Evolutionary conservation across 1,284 basidiomycete genomes (phyloP).

Genomic region (Tranzscheliella williamsii): DNA sequence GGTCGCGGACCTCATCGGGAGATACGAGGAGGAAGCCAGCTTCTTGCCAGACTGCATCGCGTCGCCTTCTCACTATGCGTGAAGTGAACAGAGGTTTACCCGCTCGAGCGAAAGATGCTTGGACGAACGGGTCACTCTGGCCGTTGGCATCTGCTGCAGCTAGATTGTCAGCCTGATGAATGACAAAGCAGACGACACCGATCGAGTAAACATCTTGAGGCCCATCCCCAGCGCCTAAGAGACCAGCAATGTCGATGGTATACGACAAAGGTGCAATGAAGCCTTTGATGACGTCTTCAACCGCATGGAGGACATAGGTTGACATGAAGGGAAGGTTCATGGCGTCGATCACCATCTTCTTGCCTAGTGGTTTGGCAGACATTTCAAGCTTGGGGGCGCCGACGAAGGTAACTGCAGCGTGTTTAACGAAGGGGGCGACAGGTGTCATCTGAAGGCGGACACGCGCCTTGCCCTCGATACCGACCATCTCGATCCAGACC

Average conservation of each 20-base stretch:
- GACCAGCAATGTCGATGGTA: slow-evolving; percentile 46
- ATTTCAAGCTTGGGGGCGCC: slow-evolving; percentile 52
- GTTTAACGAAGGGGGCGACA: slow-evolving; percentile 50
- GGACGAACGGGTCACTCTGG: slow-evolving; percentile 53
- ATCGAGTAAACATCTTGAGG: slow-evolving; percentile 47
- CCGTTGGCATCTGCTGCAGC: slow-evolving; percentile 51
- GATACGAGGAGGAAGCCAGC: slow-evolving; percentile 43
- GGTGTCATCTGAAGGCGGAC: slow-evolving; percentile 54
- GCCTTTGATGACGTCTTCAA: slow-evolving; percentile 50
- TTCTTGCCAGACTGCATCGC: slow-evolving; percentile 53
- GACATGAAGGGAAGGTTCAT: slow-evolving; percentile 57
- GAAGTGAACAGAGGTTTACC: slow-evolving; percentile 51
- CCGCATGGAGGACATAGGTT: slow-evolving; percentile 43
- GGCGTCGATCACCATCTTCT: slow-evolving; percentile 56
- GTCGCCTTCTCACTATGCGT: slow-evolving; percentile 39
- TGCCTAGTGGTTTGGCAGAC: slow-evolving; percentile 52
- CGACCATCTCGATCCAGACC: slow-evolving; percentile 55
- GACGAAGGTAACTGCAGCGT: slow-evolving; percentile 52
- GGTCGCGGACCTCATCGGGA: slow-evolving; percentile 51
- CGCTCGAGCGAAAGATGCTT: slow-evolving; percentile 43
- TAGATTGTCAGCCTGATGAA: slow-evolving; percentile 49
- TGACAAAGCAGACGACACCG: slow-evolving; percentile 47
- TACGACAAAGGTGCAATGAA: slow-evolving; percentile 53
- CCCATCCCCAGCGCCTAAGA: slow-evolving; percentile 49
- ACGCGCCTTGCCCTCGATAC: slow-evolving; percentile 54